Conservation (phyloP, 768 basidiomycete species). For the Mycena belliarum region DNA sequence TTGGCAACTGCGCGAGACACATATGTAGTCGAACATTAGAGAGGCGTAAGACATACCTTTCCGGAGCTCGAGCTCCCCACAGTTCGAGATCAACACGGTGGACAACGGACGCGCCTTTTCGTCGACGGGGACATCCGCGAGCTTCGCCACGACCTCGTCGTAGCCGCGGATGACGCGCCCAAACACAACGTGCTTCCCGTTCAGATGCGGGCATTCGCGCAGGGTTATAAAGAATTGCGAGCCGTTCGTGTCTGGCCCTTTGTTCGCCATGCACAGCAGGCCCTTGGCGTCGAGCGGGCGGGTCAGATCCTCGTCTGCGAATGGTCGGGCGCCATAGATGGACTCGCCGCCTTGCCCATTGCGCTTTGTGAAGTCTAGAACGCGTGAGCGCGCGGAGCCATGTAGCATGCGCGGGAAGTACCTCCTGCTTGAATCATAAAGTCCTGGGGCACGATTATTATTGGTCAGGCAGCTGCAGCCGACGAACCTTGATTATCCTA, state of each 20-base stretch:
- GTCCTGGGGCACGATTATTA: too few species aligned
- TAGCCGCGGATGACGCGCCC: constrained; percentile 48
- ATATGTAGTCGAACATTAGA: background rate
- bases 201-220: constrained; percentile 69
- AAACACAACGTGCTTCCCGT: constrained; percentile 65
- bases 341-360: constrained; percentile 83
- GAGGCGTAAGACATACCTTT: constrained; percentile 29
- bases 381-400: background rate
- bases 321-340: constrained; percentile 68
- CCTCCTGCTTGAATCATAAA: constrained; percentile 86
- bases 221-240: constrained; percentile 89
- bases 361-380: constrained; percentile 73
- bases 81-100: constrained; percentile 71
- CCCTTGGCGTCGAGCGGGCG: constrained; percentile 66
- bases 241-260: constrained; percentile 80
- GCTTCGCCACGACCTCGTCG: constrained; percentile 55
- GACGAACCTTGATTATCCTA: constrained; percentile 56
- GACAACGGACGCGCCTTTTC: constrained; percentile 70
- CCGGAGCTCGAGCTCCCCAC: constrained; percentile 82
- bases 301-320: constrained; percentile 75
- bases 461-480: background rate
- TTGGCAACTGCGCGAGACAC: constrained; percentile 9
- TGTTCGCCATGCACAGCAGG: constrained; percentile 90
- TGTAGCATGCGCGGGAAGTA: constrained; percentile 29
- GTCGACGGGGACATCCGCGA: constrained; percentile 69